A percentile compares a stretch with the other conserved stretches of the same genome.
Evolutionary conservation across 2,329 filamentous ascomycete species (phyloP).

Genomic region (Zarea fungicola): DNA sequence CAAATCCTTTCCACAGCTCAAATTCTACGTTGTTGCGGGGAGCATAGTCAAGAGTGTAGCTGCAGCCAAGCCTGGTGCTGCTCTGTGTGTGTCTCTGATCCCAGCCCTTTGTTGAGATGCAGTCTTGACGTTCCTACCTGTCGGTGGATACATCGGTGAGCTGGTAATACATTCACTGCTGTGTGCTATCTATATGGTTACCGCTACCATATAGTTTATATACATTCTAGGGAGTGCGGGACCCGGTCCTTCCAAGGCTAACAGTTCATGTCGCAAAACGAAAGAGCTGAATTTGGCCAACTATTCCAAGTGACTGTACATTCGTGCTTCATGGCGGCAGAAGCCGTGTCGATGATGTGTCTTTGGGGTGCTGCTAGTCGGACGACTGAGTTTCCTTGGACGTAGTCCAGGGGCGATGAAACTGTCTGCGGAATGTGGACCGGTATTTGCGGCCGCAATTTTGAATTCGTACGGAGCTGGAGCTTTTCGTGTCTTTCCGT

Average conservation of each 20-base stretch:
- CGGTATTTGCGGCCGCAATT: conserved; percentile 17
- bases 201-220: too few species aligned
- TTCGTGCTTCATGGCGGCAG: conserved; percentile 14
- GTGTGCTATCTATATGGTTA: too few species aligned
- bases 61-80: conserved; percentile 15
- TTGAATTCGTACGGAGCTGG: conserved; percentile 20
- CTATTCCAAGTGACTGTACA: conserved; percentile 14
- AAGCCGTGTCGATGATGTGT: conserved; percentile 14
- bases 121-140: too few species aligned
- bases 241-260: conserved; percentile 16
- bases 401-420: conserved; percentile 11
- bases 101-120: conserved; percentile 34
- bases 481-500: conserved; percentile 21
- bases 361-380: conserved; percentile 19
- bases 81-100: conserved; percentile 32
- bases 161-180: too few species aligned
- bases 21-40: conserved; percentile 17
- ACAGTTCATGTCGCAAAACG: conserved; percentile 14
- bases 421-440: conserved; percentile 14
- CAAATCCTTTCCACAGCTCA: conserved; percentile 15
- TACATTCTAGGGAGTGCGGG: too few species aligned
- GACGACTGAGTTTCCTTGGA: conserved; percentile 11
- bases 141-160: too few species aligned
- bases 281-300: conserved; percentile 11
- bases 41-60: conserved; percentile 18